Conservation (phyloP, 179 eudicot species). For the Corrigiola litoralis region DNA sequence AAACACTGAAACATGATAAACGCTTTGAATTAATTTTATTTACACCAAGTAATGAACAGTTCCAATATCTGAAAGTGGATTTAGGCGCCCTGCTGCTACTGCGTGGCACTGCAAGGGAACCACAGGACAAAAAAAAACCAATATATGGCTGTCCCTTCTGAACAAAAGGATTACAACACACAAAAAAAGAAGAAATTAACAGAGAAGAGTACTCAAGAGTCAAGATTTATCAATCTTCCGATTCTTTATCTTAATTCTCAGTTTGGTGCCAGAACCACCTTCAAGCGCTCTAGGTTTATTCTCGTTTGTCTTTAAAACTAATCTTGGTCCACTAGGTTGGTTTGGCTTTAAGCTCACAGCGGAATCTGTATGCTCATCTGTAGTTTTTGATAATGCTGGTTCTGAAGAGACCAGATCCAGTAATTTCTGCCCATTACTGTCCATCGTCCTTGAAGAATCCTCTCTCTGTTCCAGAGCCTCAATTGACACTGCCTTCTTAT, state of each 20-base stretch:
- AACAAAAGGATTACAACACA: no score
- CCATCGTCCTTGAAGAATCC: not conserved
- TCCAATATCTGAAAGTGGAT: no score
- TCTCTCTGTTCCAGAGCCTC: slow-evolving; percentile 13
- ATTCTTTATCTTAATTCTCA: slow-evolving; percentile 58
- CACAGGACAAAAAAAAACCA: no score
- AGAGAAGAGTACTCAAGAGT: no score
- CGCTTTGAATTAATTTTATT: no score
- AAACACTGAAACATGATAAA: no score
- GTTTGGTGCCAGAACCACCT: slow-evolving; percentile 43
- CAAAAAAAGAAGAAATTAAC: not conserved
- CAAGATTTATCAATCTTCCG: slow-evolving; percentile 31
- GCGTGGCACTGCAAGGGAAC: no score
- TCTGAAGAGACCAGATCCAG: not conserved
- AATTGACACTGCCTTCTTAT: slow-evolving; percentile 10
- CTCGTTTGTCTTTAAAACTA: slow-evolving; percentile 27
- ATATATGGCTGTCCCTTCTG: no score
- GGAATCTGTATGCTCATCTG: slow-evolving; percentile 7
- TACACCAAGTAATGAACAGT: no score
- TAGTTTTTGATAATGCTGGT: slow-evolving; percentile 2
- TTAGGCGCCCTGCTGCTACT: no score
- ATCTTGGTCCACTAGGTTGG: slow-evolving; percentile 26
- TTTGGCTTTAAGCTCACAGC: slow-evolving; percentile 18
- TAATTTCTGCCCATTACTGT: not conserved
- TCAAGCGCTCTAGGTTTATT: slow-evolving; percentile 29